These are phyloP conservation scores for Hymenotorrendiella dingleyae DNA, from an alignment of 2,329 filamentous ascomycete genomes.

Conservation along the genomic window DNA sequence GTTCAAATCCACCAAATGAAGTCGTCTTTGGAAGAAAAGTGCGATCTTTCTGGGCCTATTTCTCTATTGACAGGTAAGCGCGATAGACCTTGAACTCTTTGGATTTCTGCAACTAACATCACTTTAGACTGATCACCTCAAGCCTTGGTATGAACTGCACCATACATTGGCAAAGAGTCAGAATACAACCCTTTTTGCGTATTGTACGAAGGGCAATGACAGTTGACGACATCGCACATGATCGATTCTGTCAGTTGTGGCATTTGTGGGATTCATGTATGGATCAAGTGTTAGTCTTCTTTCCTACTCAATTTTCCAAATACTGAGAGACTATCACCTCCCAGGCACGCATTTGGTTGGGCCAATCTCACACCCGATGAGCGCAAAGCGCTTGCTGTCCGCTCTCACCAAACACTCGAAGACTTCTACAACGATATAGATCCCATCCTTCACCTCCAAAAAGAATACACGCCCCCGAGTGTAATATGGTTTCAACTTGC, in stretches of 20 bases:
- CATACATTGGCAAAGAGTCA: slow-evolving; percentile 15
- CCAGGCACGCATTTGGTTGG: slow-evolving; percentile 2
- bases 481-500: slow-evolving; percentile 6
- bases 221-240: slow-evolving; percentile 12
- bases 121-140: slow-evolving; percentile 12
- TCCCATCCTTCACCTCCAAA: neutral
- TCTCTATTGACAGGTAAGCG: slow-evolving; percentile 14
- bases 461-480: neutral
- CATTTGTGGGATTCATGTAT: slow-evolving; percentile 18
- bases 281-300: slow-evolving; percentile 18
- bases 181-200: slow-evolving; percentile 4
- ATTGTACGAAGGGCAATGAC: neutral
- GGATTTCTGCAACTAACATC: too few species aligned
- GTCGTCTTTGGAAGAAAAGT: slow-evolving; percentile 2
- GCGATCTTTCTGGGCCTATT: slow-evolving; percentile 16
- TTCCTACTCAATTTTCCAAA: too few species aligned
- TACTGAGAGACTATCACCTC: too few species aligned
- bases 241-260: slow-evolving; percentile 12
- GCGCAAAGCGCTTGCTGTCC: neutral
- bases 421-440: slow-evolving; percentile 2
- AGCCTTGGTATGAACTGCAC: slow-evolving; percentile 17
- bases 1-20: neutral
- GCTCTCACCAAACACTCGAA: slow-evolving; percentile 1
- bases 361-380: neutral
- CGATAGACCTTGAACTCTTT: too few species aligned